Percentiles rank a stretch among this genome's conserved stretches.
These are phyloP conservation scores for Monosporascus sp. DNA, from an alignment of 2,329 filamentous ascomycete species.

Conservation along the genomic window DNA sequence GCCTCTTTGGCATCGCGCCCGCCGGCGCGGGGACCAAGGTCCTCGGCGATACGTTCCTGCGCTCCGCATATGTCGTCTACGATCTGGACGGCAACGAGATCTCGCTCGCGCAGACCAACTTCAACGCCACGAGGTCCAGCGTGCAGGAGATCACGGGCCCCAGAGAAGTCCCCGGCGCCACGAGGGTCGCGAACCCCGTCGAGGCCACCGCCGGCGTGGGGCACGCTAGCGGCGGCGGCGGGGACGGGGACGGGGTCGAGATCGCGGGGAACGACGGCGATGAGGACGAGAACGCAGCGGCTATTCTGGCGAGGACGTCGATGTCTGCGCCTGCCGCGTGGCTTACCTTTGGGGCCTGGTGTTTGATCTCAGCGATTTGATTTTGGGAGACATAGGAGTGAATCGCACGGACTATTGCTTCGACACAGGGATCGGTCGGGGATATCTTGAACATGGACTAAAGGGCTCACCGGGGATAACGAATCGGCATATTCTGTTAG, in stretches of 20 bases:
- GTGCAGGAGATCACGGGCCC: constrained; percentile 52
- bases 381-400: neutral
- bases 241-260: constrained; percentile 1
- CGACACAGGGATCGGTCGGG: neutral
- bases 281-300: constrained; percentile 4
- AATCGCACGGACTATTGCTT: neutral
- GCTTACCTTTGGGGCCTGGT: constrained; percentile 11
- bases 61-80: constrained; percentile 71
- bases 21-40: constrained; percentile 51
- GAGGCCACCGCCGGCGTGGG: constrained; percentile 40
- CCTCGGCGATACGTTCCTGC: constrained; percentile 69
- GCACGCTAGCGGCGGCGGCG: constrained; percentile 8
- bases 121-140: constrained; percentile 46
- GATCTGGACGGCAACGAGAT: constrained; percentile 68
- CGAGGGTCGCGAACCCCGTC: constrained; percentile 41
- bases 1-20: constrained; percentile 63
- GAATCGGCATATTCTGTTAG: neutral
- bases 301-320: neutral
- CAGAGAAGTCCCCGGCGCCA: constrained; percentile 48
- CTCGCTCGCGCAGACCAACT: constrained; percentile 61
- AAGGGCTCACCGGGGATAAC: neutral
- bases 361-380: constrained; percentile 10
- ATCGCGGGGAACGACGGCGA: constrained; percentile 9
- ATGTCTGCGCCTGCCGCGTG: constrained; percentile 7
- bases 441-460: no score